Conservation (phyloP, 345 rosid species). For the Gossypioides kirkii region DNA sequence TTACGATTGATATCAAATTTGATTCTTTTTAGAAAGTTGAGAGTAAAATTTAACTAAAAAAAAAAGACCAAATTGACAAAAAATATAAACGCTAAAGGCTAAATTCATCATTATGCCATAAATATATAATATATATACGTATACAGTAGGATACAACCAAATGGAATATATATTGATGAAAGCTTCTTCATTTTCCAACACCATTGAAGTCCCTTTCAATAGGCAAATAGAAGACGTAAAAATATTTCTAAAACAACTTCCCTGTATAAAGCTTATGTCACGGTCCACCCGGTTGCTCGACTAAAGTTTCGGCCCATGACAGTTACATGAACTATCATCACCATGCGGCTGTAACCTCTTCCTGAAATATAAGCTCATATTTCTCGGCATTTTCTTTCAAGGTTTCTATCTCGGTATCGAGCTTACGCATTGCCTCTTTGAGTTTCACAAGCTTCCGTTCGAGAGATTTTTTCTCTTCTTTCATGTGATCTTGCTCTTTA, state of each 20-base stretch:
- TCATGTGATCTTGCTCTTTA: constrained; percentile 14
- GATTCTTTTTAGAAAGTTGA: no score
- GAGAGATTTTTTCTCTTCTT: constrained; percentile 19
- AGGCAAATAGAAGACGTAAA: not conserved
- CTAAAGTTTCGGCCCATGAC: no score
- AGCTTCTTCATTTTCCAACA: not conserved
- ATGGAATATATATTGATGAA: not conserved
- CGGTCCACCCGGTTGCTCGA: no score
- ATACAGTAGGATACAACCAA: no score
- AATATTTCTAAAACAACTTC: not conserved
- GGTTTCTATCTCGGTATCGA: constrained; percentile 23
- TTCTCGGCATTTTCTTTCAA: constrained; percentile 1
- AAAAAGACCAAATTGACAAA: no score
- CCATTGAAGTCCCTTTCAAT: not conserved
- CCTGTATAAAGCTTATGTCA: not conserved
- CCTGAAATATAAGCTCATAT: constrained; percentile 20
- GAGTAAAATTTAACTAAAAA: no score
- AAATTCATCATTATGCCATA: not conserved
- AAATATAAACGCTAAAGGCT: no score
- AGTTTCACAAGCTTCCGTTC: constrained; percentile 23
- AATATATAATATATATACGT: not conserved
- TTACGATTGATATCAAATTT: no score
- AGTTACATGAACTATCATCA: constrained; percentile 2
- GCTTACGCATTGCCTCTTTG: constrained; percentile 10
- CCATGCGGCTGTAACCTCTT: constrained; percentile 30